These are phyloP conservation scores for Myxozyma neotropica DNA, from an alignment of 805 yeast genomes.

Conservation along the genomic window DNA sequence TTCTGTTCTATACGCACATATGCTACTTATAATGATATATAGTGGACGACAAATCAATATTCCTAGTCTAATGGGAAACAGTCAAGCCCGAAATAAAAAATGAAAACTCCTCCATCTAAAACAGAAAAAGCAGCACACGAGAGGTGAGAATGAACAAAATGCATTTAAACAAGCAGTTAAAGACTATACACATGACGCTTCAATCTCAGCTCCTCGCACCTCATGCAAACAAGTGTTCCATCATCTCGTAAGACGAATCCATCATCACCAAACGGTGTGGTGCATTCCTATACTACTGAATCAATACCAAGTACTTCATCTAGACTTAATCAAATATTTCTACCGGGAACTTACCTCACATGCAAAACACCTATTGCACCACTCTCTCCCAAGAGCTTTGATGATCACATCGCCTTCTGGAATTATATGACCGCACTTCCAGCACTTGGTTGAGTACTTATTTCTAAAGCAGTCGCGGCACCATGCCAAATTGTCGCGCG, in stretches of 20 bases:
- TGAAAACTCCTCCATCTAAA: neutral
- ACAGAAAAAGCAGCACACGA: neutral
- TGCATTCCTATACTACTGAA: slow-evolving; percentile 36
- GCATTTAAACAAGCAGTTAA: neutral
- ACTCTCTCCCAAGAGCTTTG: slow-evolving; percentile 40
- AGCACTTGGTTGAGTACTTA: slow-evolving; percentile 39
- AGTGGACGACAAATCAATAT: neutral
- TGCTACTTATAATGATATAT: too few species aligned
- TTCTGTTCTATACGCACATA: too few species aligned
- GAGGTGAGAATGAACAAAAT: neutral
- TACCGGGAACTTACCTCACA: slow-evolving; percentile 38
- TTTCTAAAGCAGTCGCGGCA: slow-evolving; percentile 38
- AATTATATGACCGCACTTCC: slow-evolving; percentile 39
- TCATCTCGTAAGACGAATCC: slow-evolving; percentile 42
- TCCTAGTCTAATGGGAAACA: neutral
- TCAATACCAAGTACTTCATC: too few species aligned
- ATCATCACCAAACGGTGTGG: slow-evolving; percentile 36
- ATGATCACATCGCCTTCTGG: slow-evolving; percentile 32
- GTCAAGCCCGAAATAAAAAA: neutral
- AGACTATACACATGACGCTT: slow-evolving; percentile 12
- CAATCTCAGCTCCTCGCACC: slow-evolving; percentile 35
- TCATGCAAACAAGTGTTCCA: slow-evolving; percentile 40
- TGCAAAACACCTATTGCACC: slow-evolving; percentile 41
- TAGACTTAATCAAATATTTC: too few species aligned
- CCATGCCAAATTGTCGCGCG: slow-evolving; percentile 34